Evolutionary conservation across 495 filamentous ascomycete genomes (phyloP).

Genomic region (Xylaria flabelliformis): DNA sequence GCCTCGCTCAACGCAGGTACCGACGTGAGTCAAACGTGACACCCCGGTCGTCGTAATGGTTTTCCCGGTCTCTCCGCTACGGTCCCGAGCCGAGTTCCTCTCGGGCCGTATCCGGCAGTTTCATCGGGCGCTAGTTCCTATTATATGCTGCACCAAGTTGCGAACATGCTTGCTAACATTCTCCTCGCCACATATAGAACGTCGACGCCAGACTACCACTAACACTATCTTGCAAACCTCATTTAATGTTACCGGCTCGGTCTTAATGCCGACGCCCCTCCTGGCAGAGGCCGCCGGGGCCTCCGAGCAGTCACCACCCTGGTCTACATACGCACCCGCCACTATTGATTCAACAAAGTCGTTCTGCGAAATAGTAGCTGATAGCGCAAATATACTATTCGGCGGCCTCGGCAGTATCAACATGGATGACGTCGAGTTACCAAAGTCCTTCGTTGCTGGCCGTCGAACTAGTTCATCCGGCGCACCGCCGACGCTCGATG

Average conservation of each 20-base stretch:
- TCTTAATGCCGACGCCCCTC: neutral
- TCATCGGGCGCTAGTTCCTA: neutral
- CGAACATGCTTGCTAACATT: neutral
- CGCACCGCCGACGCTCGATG: neutral
- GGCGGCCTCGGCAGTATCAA: neutral
- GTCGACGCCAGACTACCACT: neutral
- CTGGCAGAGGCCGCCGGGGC: neutral
- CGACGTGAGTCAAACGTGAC: conserved; percentile 28
- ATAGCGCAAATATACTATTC: neutral
- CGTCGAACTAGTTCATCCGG: neutral
- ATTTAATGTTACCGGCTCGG: neutral
- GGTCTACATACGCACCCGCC: neutral
- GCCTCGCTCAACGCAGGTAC: conserved; percentile 33
- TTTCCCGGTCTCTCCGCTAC: neutral
- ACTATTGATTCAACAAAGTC: conserved; percentile 2
- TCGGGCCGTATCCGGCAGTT: neutral
- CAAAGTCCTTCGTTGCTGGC: neutral
- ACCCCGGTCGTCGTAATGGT: conserved; percentile 2
- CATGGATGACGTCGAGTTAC: conserved; percentile 7
- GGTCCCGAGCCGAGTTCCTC: neutral
- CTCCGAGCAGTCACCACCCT: neutral
- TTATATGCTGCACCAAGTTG: neutral
- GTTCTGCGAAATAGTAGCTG: neutral
- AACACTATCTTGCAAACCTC: neutral
- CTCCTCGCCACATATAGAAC: conserved; percentile 2